Evolutionary conservation across 2,329 filamentous ascomycete genomes (phyloP).

Genomic region (Diaporthe sp.): DNA sequence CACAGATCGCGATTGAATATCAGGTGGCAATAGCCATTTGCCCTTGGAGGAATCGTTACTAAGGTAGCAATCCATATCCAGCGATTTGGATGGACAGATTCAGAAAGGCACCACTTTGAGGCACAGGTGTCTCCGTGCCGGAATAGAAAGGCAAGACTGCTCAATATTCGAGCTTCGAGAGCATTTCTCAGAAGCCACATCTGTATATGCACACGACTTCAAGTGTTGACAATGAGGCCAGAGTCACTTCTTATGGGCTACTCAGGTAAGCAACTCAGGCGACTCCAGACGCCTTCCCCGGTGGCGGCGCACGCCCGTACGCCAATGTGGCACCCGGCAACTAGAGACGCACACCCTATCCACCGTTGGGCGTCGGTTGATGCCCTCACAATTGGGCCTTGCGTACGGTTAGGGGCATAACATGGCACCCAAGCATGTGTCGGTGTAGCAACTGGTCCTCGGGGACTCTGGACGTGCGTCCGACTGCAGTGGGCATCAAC

Average conservation of each 20-base stretch:
- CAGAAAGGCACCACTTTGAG: background rate
- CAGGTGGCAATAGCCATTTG: background rate
- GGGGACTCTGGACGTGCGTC: background rate
- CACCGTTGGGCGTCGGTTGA: background rate
- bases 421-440: background rate
- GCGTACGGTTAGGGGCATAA: background rate
- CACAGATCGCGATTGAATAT: background rate
- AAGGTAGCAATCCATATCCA: too few relatives aligned
- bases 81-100: too few relatives aligned
- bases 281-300: background rate
- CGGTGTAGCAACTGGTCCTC: conserved; percentile 7
- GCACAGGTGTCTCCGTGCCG: background rate
- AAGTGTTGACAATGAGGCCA: too few relatives aligned
- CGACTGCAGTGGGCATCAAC: background rate
- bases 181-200: background rate
- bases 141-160: background rate
- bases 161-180: background rate
- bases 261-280: background rate
- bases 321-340: background rate
- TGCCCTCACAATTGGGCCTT: background rate
- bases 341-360: background rate
- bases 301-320: background rate
- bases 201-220: too few relatives aligned
- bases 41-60: background rate
- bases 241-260: background rate